Base-by-base conservation (phyloP, 495 filamentous ascomycete genomes). In the Aspergillus cristatus region DNA sequence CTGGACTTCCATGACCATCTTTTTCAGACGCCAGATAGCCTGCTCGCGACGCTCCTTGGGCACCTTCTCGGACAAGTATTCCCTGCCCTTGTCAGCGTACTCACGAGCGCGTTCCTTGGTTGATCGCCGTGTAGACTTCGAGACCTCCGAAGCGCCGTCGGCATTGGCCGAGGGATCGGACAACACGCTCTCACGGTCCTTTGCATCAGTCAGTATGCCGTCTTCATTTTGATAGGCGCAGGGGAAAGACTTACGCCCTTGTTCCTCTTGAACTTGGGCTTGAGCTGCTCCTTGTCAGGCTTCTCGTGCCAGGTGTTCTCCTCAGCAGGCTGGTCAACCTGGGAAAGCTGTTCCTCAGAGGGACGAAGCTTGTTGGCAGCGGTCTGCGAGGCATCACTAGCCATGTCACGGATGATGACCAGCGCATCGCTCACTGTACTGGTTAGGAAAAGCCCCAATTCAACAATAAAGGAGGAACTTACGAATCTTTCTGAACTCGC, bases 1-100 rank as follows among this genome's bases (percentile, higher is more conserved):
- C 57, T 98, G 91, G 39, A 94, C 82, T 68, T 98, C 91, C 38
- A 95, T 72, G 17, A 98, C 64, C 85, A 98, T 94, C 75, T 96
- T 97, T 78, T 96, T 97, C 40, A 98, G 58, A 33, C 91, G 84
- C 74, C 79, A 96, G 50, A 96, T 78, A 16, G 78, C 79, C 68
- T 94, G 90, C 2, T 97, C 88, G 18, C 90, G 87, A 41, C 93
- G 87, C 63, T 97, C 90, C 67, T 89, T 68, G 0, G 91, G 90
- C 57, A 98, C 69, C 70, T 96, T 97, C 35, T 77, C 70, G 12
- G 70, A 68, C 16, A 95, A 55, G 51, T 95, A 97, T 38, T 81
- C 74, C 53, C 71, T 78, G 17, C 78, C 70, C 32, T 73, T 72
- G 18, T 77, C 43, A 28, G 49, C 42, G 14, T 45, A 37, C 38